These are phyloP conservation scores for Ulota crispa DNA, from an alignment of 225 moss, liverwort and hornwort species.

Conservation along the genomic window DNA sequence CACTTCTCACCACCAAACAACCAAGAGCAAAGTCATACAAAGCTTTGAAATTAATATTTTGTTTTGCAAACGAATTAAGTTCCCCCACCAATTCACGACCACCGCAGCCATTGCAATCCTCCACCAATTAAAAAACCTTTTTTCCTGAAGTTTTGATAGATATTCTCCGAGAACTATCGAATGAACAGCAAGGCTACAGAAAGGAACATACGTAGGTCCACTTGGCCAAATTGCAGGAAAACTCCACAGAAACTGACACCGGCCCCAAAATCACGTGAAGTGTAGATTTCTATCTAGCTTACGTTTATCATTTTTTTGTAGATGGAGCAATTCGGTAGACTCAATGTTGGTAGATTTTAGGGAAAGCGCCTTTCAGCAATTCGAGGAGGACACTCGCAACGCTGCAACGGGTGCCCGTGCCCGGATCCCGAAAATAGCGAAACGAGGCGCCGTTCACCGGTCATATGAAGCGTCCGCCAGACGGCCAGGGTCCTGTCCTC, in stretches of 20 bases:
- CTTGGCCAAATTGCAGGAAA: conserved; percentile 4
- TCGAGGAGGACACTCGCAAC: background rate
- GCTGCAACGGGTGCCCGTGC: conserved; percentile 34
- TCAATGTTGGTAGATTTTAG: rapidly evolving
- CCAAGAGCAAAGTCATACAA: too few species aligned
- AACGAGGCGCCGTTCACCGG: background rate
- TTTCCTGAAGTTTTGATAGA: background rate
- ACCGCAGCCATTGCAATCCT: too few species aligned
- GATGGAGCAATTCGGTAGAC: rapidly evolving
- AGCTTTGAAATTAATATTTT: too few species aligned
- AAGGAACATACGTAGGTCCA: background rate
- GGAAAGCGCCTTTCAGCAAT: background rate
- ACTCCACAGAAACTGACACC: conserved; percentile 12
- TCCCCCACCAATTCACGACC: too few species aligned
- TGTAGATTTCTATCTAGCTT: rapidly evolving
- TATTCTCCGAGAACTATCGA: background rate
- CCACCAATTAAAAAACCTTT: background rate
- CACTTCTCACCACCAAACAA: too few species aligned
- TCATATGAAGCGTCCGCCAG: background rate
- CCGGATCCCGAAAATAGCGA: background rate
- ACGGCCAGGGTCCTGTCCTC: background rate
- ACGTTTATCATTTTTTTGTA: rapidly evolving
- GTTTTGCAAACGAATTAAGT: too few species aligned
- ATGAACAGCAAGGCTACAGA: background rate
- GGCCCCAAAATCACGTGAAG: background rate